Conservation (phyloP, 495 filamentous ascomycete species). For the Penicillium steckii region DNA sequence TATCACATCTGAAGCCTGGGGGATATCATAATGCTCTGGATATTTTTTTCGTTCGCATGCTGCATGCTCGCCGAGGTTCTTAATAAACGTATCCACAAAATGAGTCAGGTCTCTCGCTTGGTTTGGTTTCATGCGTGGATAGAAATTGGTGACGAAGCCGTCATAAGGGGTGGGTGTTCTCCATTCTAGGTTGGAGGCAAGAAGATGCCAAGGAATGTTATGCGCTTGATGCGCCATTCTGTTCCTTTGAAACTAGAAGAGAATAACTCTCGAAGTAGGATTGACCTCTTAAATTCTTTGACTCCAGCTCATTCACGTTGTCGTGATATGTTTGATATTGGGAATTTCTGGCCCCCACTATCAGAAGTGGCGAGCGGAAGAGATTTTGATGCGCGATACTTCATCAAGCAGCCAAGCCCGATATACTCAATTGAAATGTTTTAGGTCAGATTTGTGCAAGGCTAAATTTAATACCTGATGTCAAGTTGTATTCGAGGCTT, state of each 20-base stretch:
- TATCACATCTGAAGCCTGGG: neutral
- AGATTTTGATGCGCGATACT: too few species aligned
- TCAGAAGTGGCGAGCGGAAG: too few species aligned
- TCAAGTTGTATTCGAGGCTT: too few species aligned
- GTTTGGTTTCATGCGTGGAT: conserved; percentile 10
- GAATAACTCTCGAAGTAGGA: too few species aligned
- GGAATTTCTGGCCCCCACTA: too few species aligned
- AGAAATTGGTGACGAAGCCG: conserved; percentile 7
- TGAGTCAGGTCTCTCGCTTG: conserved; percentile 18
- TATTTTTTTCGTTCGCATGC: conserved; percentile 22
- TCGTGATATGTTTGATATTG: too few species aligned
- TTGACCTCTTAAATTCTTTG: too few species aligned
- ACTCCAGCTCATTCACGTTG: too few species aligned
- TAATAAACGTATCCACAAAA: conserved; percentile 14
- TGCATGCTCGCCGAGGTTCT: conserved; percentile 16
- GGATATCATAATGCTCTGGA: conserved; percentile 3
- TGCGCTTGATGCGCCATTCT: conserved; percentile 19
- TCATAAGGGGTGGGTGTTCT: neutral
- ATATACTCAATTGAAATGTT: too few species aligned
- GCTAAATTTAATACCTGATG: too few species aligned
- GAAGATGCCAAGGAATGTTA: conserved; percentile 17
- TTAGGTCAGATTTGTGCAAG: too few species aligned
- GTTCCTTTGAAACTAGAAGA: neutral
- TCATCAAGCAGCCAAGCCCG: too few species aligned
- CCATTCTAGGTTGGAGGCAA: conserved; percentile 14